Conservation (phyloP, 1,139 yeast genomes). For the Taiozyma sp. region DNA sequence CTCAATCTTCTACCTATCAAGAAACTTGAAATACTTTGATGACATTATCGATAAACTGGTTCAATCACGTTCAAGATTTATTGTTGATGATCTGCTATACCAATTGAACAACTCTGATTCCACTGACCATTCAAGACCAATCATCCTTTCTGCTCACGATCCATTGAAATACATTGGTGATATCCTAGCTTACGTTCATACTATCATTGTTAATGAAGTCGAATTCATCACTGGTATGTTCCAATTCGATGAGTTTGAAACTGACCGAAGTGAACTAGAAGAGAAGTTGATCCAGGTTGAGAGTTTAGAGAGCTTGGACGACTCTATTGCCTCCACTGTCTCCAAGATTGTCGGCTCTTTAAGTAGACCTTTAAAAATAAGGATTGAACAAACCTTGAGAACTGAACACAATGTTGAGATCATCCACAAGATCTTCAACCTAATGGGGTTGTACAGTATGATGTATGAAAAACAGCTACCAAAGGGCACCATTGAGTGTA, state of each 20-base stretch:
- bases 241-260: conserved; percentile 29
- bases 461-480: conserved; percentile 52
- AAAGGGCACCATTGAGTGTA: conserved; percentile 2
- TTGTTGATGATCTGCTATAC: conserved; percentile 52
- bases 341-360: conserved; percentile 44
- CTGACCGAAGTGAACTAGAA: conserved; percentile 11
- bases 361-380: conserved; percentile 42
- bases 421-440: conserved; percentile 53
- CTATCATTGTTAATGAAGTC: conserved; percentile 82
- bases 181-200: conserved; percentile 82
- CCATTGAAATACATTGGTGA: conserved; percentile 83
- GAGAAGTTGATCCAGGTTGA: conserved; percentile 13
- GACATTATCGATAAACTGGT: conserved; percentile 53
- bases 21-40: conserved; percentile 36
- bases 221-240: conserved; percentile 63
- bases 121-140: conserved; percentile 37
- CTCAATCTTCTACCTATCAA: conserved; percentile 29
- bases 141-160: conserved; percentile 69
- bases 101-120: conserved; percentile 33
- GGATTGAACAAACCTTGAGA: conserved; percentile 65
- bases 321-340: conserved; percentile 28
- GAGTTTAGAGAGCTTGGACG: conserved; percentile 13
- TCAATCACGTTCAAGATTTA: conserved; percentile 48
- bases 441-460: conserved; percentile 60
- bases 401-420: conserved; percentile 54